Conservation (phyloP, 306 rosid species). For the Mimosa pudica region DNA sequence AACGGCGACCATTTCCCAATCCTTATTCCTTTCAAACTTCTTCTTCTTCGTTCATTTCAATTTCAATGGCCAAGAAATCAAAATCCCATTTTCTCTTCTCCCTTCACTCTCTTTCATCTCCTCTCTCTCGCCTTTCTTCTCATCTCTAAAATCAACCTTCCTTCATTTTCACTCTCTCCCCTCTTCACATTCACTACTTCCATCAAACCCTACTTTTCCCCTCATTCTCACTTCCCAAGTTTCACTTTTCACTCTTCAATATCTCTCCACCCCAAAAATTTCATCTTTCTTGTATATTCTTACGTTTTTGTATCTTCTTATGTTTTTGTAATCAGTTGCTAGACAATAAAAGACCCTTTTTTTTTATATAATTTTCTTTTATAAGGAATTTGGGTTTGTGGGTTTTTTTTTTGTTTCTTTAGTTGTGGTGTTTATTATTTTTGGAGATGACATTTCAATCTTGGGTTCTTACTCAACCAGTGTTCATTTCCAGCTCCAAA, state of each 20-base stretch:
- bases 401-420: not conserved
- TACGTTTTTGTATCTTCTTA: not conserved
- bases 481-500: conserved; percentile 33
- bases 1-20: not conserved
- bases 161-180: not conserved
- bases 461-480: conserved; percentile 38
- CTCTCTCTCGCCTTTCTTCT: not conserved
- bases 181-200: not conserved
- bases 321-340: conserved; percentile 2
- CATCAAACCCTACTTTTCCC: conserved; percentile 38
- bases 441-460: conserved; percentile 46
- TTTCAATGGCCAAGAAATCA: conserved; percentile 16
- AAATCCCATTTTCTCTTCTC: not conserved
- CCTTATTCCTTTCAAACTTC: not conserved
- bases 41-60: not conserved
- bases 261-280: not conserved
- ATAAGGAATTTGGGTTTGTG: conserved; percentile 36
- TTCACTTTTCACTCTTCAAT: not conserved
- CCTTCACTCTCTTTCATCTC: not conserved
- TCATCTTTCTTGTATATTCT: not conserved
- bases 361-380: not conserved
- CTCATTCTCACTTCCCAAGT: not conserved
- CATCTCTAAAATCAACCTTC: not conserved
- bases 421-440: conserved; percentile 29
- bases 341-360: not conserved